Conservation (phyloP, 179 eudicot genomes). For the Nepenthes alata region DNA sequence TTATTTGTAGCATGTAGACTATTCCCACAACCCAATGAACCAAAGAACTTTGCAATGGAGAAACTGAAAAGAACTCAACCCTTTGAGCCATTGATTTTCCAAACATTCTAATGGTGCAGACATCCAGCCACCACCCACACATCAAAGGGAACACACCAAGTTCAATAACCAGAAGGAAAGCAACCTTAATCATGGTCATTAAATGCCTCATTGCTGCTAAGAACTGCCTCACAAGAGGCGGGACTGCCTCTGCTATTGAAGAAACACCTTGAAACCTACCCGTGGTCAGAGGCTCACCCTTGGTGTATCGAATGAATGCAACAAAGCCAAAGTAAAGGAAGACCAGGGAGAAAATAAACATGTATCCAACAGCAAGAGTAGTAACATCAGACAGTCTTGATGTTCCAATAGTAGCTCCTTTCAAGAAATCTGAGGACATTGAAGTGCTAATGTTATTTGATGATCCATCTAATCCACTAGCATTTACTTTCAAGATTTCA, state of each 20-base stretch:
- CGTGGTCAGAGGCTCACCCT: constrained; percentile 79
- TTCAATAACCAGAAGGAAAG: constrained; percentile 90
- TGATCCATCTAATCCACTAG: constrained; percentile 39
- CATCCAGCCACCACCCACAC: constrained; percentile 99
- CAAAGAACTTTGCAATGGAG: constrained; percentile 88
- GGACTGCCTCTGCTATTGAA: constrained; percentile 81
- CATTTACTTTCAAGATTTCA: constrained; percentile 52
- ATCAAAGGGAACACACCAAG: constrained; percentile 93
- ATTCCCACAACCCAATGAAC: constrained; percentile 97
- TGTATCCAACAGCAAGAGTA: constrained; percentile 93
- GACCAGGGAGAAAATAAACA: constrained; percentile 66
- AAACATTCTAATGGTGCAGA: constrained; percentile 90
- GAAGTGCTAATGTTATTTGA: constrained; percentile 39
- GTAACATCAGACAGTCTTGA: constrained; percentile 88
- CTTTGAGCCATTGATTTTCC: constrained; percentile 81
- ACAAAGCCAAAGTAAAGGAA: constrained; percentile 66
- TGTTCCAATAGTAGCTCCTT: constrained; percentile 53
- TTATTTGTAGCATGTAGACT: constrained; percentile 90
- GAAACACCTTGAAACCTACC: constrained; percentile 87
- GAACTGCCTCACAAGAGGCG: constrained; percentile 81
- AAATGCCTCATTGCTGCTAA: constrained; percentile 86
- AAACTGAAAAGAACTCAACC: constrained; percentile 72
- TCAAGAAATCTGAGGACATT: constrained; percentile 43
- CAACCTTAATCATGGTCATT: constrained; percentile 92
- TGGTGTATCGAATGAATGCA: constrained; percentile 63